Evolutionary conservation across 306 rosid species (phyloP), one percentile per base, ranked within the genome.

Genomic region (Crotalaria pallida): DNA sequence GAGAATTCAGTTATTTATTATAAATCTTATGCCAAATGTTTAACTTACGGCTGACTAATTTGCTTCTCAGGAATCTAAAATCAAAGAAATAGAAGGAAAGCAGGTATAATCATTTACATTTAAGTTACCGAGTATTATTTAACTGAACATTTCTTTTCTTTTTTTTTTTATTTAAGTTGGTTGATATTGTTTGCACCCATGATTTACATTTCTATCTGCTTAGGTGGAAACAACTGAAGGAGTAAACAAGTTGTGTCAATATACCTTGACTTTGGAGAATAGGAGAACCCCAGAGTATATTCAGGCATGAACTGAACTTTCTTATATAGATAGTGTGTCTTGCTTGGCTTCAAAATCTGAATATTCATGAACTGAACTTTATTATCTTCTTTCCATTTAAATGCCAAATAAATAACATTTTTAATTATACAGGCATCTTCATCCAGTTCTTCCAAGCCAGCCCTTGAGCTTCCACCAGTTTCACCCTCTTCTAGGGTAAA

Each of bases 21-120:
- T 58, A 21, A 34, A 16, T 36, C 49, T 76, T 34, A 47, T 55
- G 29, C 51, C 60, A 49, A 40, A 58, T 52, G 13, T 67, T 63
- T 16, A 73, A 73, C 63, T 19, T 43, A 65, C 38, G 53, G 53
- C 44, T 74, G 72, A 81, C 70, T 57, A 26, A n/a, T 74, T 52
- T 74, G 17, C 55, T 56, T 80, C 67, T 22, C 89, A 94, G 99
- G 89, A 84, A 75, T 79, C 81, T 40, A 94, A 78, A 84, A 82
- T 94, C 36, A 65, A 65, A 69, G 83, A 76, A 67, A 84, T 94
- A 50, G 99, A 86, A 83, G 86, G 76, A 79, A 91, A 87, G 62
- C 97, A 91, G 99, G 99, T 94, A 84, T 59, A 61, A 22, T 72
- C 51, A 15, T 63, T 67, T 50, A 60, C 10, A 44, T 23, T 33